Base-by-base conservation (phyloP, 2,329 filamentous ascomycete species). In the Aspergillus thermomutatus region DNA sequence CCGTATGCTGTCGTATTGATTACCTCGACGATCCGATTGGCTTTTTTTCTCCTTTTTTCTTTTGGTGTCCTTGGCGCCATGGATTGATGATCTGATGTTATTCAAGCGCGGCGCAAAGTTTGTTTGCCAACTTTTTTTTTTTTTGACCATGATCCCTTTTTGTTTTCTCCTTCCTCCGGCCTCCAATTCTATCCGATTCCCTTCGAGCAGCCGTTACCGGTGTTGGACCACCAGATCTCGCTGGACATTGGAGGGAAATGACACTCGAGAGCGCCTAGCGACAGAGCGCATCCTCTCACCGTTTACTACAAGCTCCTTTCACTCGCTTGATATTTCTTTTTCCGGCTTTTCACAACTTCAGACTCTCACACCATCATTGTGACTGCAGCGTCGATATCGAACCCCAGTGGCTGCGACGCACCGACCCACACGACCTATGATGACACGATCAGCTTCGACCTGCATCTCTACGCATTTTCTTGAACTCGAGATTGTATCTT, bases 1-100 rank as follows among this genome's bases (percentile, higher is more conserved):
- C 37, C 74, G 75, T 23, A 77, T 77, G 75, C 73, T 77, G 54
- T 76, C 74, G 21, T 77, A 77, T 56, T 77, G 65, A 68, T 23
- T 21, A 49, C 45, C 56, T 55, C 51, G 21, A 57, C 49, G 3
- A 46, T 3, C 21, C 14, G 4, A 17, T 23, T 23, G 58, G 25
- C 49, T 37, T n/a, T 28, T 45, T 31, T 43, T 41, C 23, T 21
- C 43, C 23, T 14, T 58, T 64, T 53, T 53, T 31, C 46, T 62
- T 62, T 54, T 55, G 56, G 57, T 59, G 57, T 66, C 53, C 45
- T 63, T 60, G 65, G 59, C 66, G 64, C 64, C 61, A 64, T 64
- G 61, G 59, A 54, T 63, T 66, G 52, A 64, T 64, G 52, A 50
- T 52, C 60, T 61, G 60, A 56, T 49, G 34, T 53, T 59, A 57